These are phyloP conservation scores for Aphanocladium album DNA, from an alignment of 2,329 filamentous ascomycete genomes.

Conservation along the genomic window DNA sequence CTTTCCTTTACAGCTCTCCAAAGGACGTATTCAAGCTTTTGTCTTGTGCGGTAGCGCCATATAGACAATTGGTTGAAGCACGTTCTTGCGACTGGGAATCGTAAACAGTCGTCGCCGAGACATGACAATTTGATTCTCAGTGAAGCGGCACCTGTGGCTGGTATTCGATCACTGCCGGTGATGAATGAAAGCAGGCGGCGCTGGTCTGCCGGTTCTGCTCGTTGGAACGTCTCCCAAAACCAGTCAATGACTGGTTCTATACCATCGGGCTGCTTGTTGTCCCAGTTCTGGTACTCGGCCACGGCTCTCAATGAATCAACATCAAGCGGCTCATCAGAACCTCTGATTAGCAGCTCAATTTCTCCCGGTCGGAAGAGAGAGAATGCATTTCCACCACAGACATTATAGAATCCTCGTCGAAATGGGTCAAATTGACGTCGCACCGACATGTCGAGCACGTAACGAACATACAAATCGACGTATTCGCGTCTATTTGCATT, in stretches of 20 bases:
- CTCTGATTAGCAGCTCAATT: slow-evolving; percentile 80
- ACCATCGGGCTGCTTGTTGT: slow-evolving; percentile 47
- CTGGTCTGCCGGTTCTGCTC: slow-evolving; percentile 62
- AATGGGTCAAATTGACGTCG: slow-evolving; percentile 86
- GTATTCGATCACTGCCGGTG: slow-evolving; percentile 85
- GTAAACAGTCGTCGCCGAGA: slow-evolving; percentile 65
- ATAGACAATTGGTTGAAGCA: slow-evolving; percentile 85
- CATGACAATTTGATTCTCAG: slow-evolving; percentile 72
- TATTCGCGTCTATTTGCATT: slow-evolving; percentile 80
- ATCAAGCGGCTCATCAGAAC: slow-evolving; percentile 78
- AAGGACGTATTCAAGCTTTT: slow-evolving; percentile 64
- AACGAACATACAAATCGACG: slow-evolving; percentile 76
- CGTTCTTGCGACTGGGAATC: slow-evolving; percentile 81
- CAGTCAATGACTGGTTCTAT: slow-evolving; percentile 66
- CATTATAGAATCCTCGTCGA: slow-evolving; percentile 88
- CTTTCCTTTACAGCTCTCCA: slow-evolving; percentile 87
- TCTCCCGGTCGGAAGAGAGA: slow-evolving; percentile 86
- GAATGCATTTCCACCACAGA: slow-evolving; percentile 82
- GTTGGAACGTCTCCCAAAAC: slow-evolving; percentile 83
- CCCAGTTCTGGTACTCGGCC: slow-evolving; percentile 80
- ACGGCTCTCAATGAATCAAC: slow-evolving; percentile 70
- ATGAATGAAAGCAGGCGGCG: slow-evolving; percentile 79
- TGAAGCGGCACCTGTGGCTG: slow-evolving; percentile 78
- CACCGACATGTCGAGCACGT: slow-evolving; percentile 73
- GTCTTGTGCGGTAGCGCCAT: slow-evolving; percentile 63